Base-by-base conservation (phyloP, 2,329 filamentous ascomycete species). In the Bipolaris victoriae region DNA sequence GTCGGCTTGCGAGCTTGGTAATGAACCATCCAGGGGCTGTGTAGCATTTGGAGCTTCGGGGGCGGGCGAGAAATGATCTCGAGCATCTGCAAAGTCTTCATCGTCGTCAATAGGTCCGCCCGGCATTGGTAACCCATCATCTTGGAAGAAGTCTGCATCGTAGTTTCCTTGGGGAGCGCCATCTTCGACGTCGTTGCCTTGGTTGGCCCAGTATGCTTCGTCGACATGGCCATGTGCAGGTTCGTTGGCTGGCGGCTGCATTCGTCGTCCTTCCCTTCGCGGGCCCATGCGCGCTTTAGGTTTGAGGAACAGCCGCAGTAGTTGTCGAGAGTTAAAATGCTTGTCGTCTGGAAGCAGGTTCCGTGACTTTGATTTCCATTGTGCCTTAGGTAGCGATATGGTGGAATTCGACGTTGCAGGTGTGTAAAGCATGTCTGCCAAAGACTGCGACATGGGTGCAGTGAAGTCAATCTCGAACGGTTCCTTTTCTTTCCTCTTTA, bases 291-390 rank as follows among this genome's bases (percentile, higher is more conserved):
- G 89, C 10, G 93, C 92, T 75, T 93, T 96, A 26, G 95, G 95
- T 76, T 99, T 99, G 26, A 98, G 83, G 83, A 98, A 99, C 1
- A 99, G 84, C 49, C 88, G 90, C 6, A 98, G 82, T 0, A 99
- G 82, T 64, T 96, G 91, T 72, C 90, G 90, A 7, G 94, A 98
- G 79, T 93, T 97, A 81, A 99, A 98, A 75, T 98, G 93, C 77
- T 97, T 97, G 79, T 99, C 95, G 71, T 99, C 95, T 2, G 96
- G 94, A 4, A 99, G 86, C 3, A 99, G 84, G 73, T 99, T 97
- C 47, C 92, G 86, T 1, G 90, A 92, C 77, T 96, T 97, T 37
- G 91, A 95, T 76, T 91, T 95, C 92, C 94, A 96, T 76, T 98
- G 92, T 65, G 93, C 91, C 80, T 96, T 97, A 16, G 94, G 90